Base-by-base conservation (phyloP, 805 yeast species). In the Kurtzmaniella fragi region DNA sequence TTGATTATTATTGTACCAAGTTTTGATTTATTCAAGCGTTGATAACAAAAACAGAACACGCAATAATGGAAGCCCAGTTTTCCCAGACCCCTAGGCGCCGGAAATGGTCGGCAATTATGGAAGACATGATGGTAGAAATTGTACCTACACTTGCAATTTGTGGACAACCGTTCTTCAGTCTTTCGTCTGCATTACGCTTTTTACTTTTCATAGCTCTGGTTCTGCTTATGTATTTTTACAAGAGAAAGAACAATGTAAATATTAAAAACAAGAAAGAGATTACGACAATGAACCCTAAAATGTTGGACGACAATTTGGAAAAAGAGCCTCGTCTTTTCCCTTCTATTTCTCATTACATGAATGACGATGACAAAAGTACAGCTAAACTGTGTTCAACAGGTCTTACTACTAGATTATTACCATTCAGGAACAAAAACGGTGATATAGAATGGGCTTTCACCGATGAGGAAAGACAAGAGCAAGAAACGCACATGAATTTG, bases 371-470 rank as follows among this genome's bases (percentile, higher is more conserved):
- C 14, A 39, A 35, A 17, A 34, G 30, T 15, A 30, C 35, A 12
- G 40, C 39, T 16, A 32, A 29, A 13, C 20, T 42, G 4, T 78
- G 84, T 52, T 73, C 82, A 20, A 76, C 81, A 9, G 67, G 70
- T 13, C 49, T 63, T 36, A 64, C 75, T 28, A 63, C 80, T 2
- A 63, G 74, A 38, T 61, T 76, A 33, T 56, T 75, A n/a, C 78
- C 82, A 3, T 64, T 70, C 44, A 73, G 71, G 35, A 77, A 75
- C 48, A 57, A 54, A 12, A 64, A 68, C 27, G 85, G 84, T 3
- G 78, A 75, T 44, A 67, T 78, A 12, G 80, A 75, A 40, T 79
- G 82, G 77, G 68, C 69, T 12, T 67, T 79, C 40, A 69, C 73
- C 17, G 78, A 75, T 31, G 72, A 67, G 8, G 25, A 20, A 20